Conservation (phyloP, 495 filamentous ascomycete genomes). For the Hypoxylon subgilvum region DNA sequence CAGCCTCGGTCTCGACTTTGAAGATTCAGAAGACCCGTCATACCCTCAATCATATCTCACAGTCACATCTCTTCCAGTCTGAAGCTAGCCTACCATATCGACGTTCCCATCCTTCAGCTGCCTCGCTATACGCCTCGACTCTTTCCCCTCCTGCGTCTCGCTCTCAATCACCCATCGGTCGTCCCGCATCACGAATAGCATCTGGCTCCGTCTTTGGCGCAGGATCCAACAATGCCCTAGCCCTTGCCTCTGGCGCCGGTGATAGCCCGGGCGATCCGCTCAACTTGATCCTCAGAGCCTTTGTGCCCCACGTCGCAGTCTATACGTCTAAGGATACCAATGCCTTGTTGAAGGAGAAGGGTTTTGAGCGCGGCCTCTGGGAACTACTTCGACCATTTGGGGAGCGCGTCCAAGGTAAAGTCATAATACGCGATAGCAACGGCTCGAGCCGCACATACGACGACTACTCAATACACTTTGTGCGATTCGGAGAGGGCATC, state of each 20-base stretch:
- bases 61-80: constrained; percentile 46
- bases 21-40: constrained; percentile 46
- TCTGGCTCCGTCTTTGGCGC: constrained; percentile 56
- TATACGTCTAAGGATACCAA: constrained; percentile 85
- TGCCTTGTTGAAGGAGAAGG: constrained; percentile 79
- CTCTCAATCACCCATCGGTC: constrained; percentile 64
- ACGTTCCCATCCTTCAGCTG: constrained; percentile 61
- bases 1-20: constrained; percentile 46
- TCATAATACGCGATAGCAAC: constrained; percentile 86
- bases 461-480: constrained; percentile 88
- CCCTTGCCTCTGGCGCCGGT: constrained; percentile 55
- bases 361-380: constrained; percentile 79
- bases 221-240: constrained; percentile 46
- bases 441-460: constrained; percentile 83
- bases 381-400: constrained; percentile 89
- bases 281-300: constrained; percentile 78
- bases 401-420: constrained; percentile 84
- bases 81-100: constrained; percentile 57
- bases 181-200: constrained; percentile 57
- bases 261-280: constrained; percentile 66
- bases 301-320: constrained; percentile 85
- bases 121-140: constrained; percentile 64
- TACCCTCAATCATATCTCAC: constrained; percentile 41
- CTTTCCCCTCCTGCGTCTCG: constrained; percentile 60
- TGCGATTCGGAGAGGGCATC: constrained; percentile 66